Conservation (phyloP, 768 basidiomycete genomes). For the Gautieria morchelliformis region DNA sequence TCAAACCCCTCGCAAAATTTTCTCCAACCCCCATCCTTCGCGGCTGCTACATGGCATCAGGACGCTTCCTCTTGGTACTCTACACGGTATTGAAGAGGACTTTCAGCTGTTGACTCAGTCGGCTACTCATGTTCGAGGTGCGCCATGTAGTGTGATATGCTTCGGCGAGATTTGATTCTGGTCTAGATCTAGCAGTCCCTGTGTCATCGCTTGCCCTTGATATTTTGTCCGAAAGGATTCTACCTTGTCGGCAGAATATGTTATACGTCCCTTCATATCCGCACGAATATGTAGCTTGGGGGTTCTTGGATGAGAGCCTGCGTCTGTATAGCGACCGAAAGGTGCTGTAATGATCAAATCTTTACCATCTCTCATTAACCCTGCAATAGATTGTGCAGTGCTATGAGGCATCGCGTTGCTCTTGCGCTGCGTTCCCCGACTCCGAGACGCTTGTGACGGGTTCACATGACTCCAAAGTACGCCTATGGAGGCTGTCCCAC, state of each 20-base stretch:
- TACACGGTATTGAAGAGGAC: conserved; percentile 81
- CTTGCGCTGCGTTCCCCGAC: conserved; percentile 74
- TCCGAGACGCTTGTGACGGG: conserved; percentile 67
- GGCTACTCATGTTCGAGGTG: conserved; percentile 48
- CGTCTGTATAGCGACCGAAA: conserved; percentile 54
- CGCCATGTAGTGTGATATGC: background rate
- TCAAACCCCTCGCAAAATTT: conserved; percentile 85
- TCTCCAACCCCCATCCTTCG: conserved; percentile 63
- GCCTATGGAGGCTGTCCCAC: conserved; percentile 63
- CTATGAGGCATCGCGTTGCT: conserved; percentile 62
- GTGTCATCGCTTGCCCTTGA: conserved; percentile 49
- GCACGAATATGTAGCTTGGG: conserved; percentile 69
- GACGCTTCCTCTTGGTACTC: conserved; percentile 58
- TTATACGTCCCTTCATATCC: conserved; percentile 48
- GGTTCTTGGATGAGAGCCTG: conserved; percentile 31
- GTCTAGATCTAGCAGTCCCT: conserved; percentile 29
- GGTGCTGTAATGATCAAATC: conserved; percentile 23
- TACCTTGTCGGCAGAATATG: conserved; percentile 51
- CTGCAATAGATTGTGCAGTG: conserved; percentile 55
- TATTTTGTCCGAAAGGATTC: conserved; percentile 44
- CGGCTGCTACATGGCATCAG: conserved; percentile 64
- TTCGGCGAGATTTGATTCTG: conserved; percentile 31
- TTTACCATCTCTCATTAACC: background rate
- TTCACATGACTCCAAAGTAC: conserved; percentile 70
- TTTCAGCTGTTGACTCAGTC: conserved; percentile 57